Base-by-base conservation (phyloP, 768 basidiomycete genomes). In the Imleria badia region DNA sequence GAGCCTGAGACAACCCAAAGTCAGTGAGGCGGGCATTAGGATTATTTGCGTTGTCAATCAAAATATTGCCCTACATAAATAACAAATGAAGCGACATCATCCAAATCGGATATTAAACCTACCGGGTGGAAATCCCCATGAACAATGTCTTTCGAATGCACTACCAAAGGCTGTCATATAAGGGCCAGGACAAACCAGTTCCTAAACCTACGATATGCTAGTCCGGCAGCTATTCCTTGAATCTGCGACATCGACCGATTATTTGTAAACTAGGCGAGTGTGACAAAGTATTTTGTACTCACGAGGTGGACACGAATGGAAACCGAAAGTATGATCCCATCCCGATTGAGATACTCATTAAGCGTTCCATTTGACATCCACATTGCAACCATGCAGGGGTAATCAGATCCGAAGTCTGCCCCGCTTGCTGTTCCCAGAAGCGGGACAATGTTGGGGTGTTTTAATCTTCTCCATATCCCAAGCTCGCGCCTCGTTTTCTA, bases 111-210 rank as follows among this genome's bases (percentile, higher is more conserved):
- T 17, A 54, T 17, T 13, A 22, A n/a, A 48, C 55, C 3, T 15
- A 44, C 56, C 1, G 56, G 56, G 2, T 57, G 56, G n/a, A 57
- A 15, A 55, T 57, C 31, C 1, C 56, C 52, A 8, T 57, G 56
- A 38, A 57, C n/a, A 12, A 55, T 20, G 8, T 0, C 0, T 22
- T 11, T 5, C 1, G 46, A 48, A 20, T 57, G 56, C 5, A 57
- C 56, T 57, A 11, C 50, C 9, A 17, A 6, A 44, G 31, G 10
- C 7, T 20, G 36, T 48, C 12, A 45, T 9, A 20, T 6, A 36
- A 36, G n/a, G 7, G 8, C n/a, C 8, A 30, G 7, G 15, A 31
- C 5, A 20, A 43, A 1, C 7, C 5, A 26, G 19, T 44, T 43
- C 10, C 5, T 23, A 2, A 29, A 55, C 56, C 0, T 40, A 57